phyloP scores from a whole-genome alignment of 1,284 basidiomycete species.

The Leccinum variabile region DNA sequence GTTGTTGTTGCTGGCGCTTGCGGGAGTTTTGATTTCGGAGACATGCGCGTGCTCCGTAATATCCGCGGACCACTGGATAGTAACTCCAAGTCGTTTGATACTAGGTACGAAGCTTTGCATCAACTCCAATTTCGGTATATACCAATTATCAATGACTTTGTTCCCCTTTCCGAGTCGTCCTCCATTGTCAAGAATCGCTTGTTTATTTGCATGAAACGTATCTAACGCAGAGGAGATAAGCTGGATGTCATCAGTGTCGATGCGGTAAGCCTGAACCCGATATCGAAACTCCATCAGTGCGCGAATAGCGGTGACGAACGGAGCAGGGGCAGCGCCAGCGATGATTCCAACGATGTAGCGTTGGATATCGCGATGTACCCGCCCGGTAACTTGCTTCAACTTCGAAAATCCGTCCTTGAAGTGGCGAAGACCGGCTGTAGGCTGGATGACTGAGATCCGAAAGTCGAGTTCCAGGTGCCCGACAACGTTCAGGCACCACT shows the following conservation, averaged over 20 bases:
- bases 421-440: slow-evolving; percentile 1
- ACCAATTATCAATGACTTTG: neutral
- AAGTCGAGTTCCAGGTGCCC: slow-evolving; percentile 3
- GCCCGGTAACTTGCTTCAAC: neutral
- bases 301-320: neutral
- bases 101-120: neutral
- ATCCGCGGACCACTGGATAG: neutral
- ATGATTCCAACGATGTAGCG: neutral
- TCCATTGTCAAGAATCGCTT: neutral
- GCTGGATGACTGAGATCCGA: slow-evolving; percentile 1
- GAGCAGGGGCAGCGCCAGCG: neutral
- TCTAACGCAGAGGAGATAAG: neutral
- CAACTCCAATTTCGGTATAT: neutral
- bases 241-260: neutral
- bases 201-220: neutral
- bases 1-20: neutral
- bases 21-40: neutral
- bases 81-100: neutral
- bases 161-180: neutral
- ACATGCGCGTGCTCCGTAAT: neutral
- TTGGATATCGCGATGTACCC: neutral
- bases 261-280: neutral
- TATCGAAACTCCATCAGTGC: neutral
- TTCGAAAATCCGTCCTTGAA: slow-evolving; percentile 7
- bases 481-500: slow-evolving; percentile 7